Percentiles rank a stretch among this genome's conserved stretches.
phyloP scores from a whole-genome alignment of 2,329 filamentous ascomycete species.

The Tolypocladium pustulatum region DNA sequence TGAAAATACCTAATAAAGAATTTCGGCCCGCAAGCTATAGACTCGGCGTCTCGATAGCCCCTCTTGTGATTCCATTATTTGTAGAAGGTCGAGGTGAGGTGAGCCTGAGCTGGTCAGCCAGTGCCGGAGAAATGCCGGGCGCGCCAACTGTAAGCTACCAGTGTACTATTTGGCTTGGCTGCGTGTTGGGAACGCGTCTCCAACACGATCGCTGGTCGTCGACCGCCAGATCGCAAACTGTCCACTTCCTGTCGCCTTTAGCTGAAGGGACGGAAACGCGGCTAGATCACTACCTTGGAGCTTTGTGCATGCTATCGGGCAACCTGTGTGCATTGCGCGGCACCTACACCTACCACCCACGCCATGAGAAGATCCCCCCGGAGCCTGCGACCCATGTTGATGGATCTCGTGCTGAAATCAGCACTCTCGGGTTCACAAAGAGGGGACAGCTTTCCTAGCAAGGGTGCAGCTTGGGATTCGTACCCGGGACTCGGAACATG shows the following conservation, averaged over 20 bases:
- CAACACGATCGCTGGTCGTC: neutral
- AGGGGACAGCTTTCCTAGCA: neutral
- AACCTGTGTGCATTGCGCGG: neutral
- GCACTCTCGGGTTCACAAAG: neutral
- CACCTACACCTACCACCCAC: neutral
- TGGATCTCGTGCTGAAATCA: neutral
- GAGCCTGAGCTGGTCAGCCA: neutral
- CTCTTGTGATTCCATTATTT: neutral
- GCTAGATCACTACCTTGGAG: neutral
- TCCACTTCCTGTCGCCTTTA: neutral
- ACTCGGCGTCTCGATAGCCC: neutral
- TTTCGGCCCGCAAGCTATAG: neutral
- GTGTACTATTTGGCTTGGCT: neutral
- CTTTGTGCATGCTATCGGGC: neutral
- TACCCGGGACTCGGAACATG: conserved; percentile 36
- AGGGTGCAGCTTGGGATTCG: neutral
- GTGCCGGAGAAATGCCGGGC: conserved; percentile 2
- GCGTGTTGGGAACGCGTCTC: conserved; percentile 2
- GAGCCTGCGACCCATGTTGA: neutral
- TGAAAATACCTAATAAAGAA: neutral
- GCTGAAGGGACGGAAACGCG: neutral
- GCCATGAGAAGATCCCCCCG: neutral
- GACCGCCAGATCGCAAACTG: neutral
- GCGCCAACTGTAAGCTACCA: neutral
- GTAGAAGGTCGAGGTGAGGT: neutral